Evolutionary conservation across 257 asterid species (phyloP), one percentile per base, ranked within the genome.

Genomic region (Apocynum venetum): DNA sequence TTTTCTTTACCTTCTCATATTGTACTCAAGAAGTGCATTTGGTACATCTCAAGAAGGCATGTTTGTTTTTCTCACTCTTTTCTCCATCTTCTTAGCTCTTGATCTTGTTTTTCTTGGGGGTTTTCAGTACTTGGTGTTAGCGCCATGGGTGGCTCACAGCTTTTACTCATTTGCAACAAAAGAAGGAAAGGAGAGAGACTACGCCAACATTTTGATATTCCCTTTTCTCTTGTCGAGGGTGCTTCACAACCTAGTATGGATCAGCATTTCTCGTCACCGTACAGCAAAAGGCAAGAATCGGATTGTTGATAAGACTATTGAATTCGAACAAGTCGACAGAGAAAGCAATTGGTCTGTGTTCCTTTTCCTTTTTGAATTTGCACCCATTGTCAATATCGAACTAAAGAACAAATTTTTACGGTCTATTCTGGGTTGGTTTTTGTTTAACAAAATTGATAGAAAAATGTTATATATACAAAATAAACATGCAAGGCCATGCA

Each of bases 301-400:
- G 6, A 91, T 92, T 13, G 76, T 92, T 17, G 93, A 91, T n/a
- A 83, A 84, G 61, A 78, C 78, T 83, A 91, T 93, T 31, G 97
- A 91, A n/a, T 93, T 91, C 17, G 96, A 91, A 0, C 97, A 93
- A 56, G 97, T 92, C 6, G 97, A 92, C 78, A 83, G 97, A 56
- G 97, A 92, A 80, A 88, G 80, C 81, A 89, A 81, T 82, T 91
- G 97, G 97, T 87, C 52, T 25, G 61, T 72, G 6, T 3, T 48
- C 15, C 8, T 3, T 49, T 49, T 48, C 14, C 35, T 20, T 25
- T 25, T 25, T 25, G 31, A 25, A 25, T 25, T 25, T 25, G 31
- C 31, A 25, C 31, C 31, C 31, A 41, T 44, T 43, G 11, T 20
- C 2, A 10, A 36, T 8, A 11, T 63, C 46, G 20, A 63, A 36